Evolutionary conservation across 2,329 filamentous ascomycete species (phyloP), one percentile per base, ranked within the genome.

Genomic region (Aspergillus thermomutatus): DNA sequence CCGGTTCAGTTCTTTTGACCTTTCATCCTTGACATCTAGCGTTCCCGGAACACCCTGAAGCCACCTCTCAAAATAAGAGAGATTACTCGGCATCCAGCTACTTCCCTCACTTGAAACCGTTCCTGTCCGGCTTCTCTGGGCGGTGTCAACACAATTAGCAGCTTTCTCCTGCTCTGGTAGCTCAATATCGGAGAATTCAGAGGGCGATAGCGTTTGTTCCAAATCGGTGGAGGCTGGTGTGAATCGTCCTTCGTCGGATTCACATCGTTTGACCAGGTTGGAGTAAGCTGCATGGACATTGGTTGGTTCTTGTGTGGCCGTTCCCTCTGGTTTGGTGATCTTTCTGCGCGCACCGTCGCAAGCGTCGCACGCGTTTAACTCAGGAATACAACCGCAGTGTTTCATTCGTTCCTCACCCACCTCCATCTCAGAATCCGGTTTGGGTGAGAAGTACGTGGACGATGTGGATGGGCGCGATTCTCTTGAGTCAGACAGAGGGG

Each of bases 61-160:
- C 72, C 72, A 75, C 45, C 63, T 67, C 51, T 75, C 68, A 56
- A 68, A 75, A 52, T 75, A 72, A 3, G 71, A 71, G 26, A 75
- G 63, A 28, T 69, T 72, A 53, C 65, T 71, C 1, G 72, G 69
- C 19, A 70, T 64, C 72, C 72, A 75, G 59, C 72, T 46, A 46
- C 43, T 74, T 8, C 70, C 66, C 54, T 71, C 69, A 50, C 71
- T 75, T 4, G 72, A 75, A 14, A 70, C 66, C 7, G 72, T 75
- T 6, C 58, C 66, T 7, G 71, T 69, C 50, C 72, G 67, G 11
- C 66, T 65, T 45, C 72, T 62, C 55, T 71, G 66, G 23, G 61
- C 64, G 60, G 34, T 62, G 25, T 55, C 63, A n/a, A 63, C 71
- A 11, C 60, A 64, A 1, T 53, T 60, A 7, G 61, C 56, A 64